Evolutionary conservation across 73 alveolate genomes (phyloP), one percentile per base, ranked within the genome.

Genomic region (Symbiodinium natans): DNA sequence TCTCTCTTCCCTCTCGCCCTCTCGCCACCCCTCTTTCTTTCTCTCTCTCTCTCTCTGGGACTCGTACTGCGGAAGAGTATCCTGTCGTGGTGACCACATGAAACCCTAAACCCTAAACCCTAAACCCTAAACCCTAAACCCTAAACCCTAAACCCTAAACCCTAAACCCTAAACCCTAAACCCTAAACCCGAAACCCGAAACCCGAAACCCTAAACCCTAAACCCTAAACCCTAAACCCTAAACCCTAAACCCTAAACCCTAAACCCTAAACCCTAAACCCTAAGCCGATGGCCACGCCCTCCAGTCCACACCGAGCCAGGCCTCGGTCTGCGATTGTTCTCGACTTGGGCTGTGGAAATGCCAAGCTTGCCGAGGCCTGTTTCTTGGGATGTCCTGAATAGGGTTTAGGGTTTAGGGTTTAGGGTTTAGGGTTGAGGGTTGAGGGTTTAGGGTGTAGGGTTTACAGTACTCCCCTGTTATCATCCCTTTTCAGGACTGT

Each of bases 271-370:
- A 56, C 74, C 33, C 74, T 56, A 9, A 56, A 21, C 74, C 74
- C 74, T 56, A 56, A 56, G 15, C 31, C 74, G 13, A 46, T 13
- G n/a, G n/a, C 56, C 56, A 43, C 5, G 11, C 56, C 56, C 56
- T 43, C 5, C 19, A 43, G 19, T 11, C 56, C 11, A 11, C 5
- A 43, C 56, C 56, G 56, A 8, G 31, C 2, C 36, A 87, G 97
- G 97, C 97, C 97, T 11, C n/a, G 43, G 10, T 40, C 97, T 17
- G 97, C 97, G 3, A 63, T 68, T 2, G 46, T 90, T 52, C 40
- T 90, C 52, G 97, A 90, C 27, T 39, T 90, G 86, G 97, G 97
- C 39, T 90, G 97, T 41, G 97, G 97, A 42, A 90, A 90, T 31
- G 97, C 97, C 1, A n/a, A 42, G 80, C 97, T 90, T 21, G 83